phyloP scores from a whole-genome alignment of 345 rosid genomes.

The Ceriops zippeliana region DNA sequence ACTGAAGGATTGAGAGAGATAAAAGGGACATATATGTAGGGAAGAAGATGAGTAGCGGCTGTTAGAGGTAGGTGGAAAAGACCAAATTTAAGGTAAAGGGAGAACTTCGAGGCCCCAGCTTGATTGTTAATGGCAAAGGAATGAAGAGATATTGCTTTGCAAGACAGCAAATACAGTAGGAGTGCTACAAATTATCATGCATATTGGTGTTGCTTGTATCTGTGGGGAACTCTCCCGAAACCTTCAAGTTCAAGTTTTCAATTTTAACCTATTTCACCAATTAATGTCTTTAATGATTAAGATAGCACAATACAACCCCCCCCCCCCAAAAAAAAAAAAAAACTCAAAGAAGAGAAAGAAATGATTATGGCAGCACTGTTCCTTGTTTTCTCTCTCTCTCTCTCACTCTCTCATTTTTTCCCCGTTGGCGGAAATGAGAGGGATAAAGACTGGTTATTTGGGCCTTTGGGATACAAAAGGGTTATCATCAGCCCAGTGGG shows the following conservation, averaged over 20 bases:
- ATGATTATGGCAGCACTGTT: no score
- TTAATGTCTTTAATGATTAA: slow-evolving; percentile 11
- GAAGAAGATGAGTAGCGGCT: slow-evolving; percentile 21
- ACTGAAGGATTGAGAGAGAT: slow-evolving; percentile 2
- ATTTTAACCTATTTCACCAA: background rate
- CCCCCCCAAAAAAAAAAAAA: no score
- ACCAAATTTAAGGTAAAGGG: slow-evolving; percentile 27
- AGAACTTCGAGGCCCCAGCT: slow-evolving; percentile 23
- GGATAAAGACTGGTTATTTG: no score
- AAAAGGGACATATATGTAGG: slow-evolving; percentile 15
- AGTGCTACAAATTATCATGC: background rate
- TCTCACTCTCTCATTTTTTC: no score
- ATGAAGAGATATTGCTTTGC: slow-evolving; percentile 32
- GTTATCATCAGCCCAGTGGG: no score
- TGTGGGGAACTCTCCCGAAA: slow-evolving; percentile 5
- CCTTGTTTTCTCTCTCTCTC: no score
- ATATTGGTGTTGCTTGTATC: slow-evolving; percentile 20
- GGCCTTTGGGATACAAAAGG: no score
- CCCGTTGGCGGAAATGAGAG: no score
- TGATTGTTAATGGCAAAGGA: slow-evolving; percentile 17
- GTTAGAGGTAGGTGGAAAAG: slow-evolving; percentile 39
- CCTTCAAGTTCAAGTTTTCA: slow-evolving; percentile 25
- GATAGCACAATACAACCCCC: background rate
- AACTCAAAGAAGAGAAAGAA: no score
- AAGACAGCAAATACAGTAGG: slow-evolving; percentile 24